A percentile compares a stretch with the other conserved stretches of the same genome.
These are phyloP conservation scores for Rutstroemia sp. DNA, from an alignment of 2,329 filamentous ascomycete species.

Conservation along the genomic window DNA sequence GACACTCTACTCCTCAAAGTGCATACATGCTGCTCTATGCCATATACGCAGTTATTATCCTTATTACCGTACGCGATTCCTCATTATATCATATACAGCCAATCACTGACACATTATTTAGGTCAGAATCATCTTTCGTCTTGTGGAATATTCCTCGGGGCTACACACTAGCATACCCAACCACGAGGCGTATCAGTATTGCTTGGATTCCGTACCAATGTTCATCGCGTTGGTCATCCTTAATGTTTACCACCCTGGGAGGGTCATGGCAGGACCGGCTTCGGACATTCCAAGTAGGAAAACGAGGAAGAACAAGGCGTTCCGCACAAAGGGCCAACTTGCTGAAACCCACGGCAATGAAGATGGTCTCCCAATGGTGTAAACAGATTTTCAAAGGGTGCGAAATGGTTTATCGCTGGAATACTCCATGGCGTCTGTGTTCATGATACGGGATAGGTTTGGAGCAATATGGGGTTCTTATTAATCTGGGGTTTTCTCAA, in stretches of 20 bases:
- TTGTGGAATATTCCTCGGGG: conserved; percentile 46
- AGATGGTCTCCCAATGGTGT: neutral
- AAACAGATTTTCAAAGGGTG: neutral
- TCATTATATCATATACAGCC: neutral
- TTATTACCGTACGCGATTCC: conserved; percentile 16
- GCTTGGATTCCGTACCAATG: conserved; percentile 49
- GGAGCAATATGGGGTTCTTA: too few relatives aligned
- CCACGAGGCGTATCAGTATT: conserved; percentile 44
- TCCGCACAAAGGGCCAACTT: neutral
- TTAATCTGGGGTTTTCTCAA: too few relatives aligned
- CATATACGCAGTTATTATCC: conserved; percentile 15
- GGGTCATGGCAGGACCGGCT: conserved; percentile 9
- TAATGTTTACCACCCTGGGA: conserved; percentile 14
- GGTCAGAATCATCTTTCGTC: conserved; percentile 52
- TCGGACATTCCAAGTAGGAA: conserved; percentile 9
- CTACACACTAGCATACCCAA: conserved; percentile 36
- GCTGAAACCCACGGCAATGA: neutral
- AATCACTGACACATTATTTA: conserved; percentile 20
- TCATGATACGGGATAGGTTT: too few relatives aligned
- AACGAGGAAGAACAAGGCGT: conserved; percentile 1
- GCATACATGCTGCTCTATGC: conserved; percentile 13
- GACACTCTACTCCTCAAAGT: neutral
- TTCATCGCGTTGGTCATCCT: conserved; percentile 15
- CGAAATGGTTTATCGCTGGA: neutral
- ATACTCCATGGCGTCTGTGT: neutral